These are phyloP conservation scores for Sequoiadendron giganteum DNA, from an alignment of 75 land plant species.

Conservation along the genomic window DNA sequence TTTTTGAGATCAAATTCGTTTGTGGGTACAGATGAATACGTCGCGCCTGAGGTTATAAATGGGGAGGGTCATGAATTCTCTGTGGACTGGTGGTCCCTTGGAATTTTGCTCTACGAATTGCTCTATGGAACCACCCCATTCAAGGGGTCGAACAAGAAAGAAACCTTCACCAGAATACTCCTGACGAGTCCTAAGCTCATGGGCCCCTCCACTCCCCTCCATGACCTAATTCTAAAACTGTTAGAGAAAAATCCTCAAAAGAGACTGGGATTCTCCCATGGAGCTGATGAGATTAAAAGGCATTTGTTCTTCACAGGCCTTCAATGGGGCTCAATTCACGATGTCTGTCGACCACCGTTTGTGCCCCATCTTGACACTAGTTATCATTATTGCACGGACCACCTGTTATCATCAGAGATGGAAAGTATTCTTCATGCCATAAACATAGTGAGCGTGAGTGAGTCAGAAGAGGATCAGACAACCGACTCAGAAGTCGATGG, in stretches of 20 bases:
- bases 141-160: conserved; percentile 24
- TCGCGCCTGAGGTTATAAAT: conserved; percentile 24
- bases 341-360: conserved; percentile 64
- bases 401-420: background rate
- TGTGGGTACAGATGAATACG: conserved; percentile 37
- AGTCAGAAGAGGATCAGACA: background rate
- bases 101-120: conserved; percentile 28
- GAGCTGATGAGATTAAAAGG: conserved; percentile 63
- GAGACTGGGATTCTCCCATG: conserved; percentile 51
- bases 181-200: conserved; percentile 3
- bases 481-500: background rate
- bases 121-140: conserved; percentile 28
- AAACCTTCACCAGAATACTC: conserved; percentile 18
- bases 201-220: conserved; percentile 13
- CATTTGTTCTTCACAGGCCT: conserved; percentile 69
- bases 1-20: conserved; percentile 40
- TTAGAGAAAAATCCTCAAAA: conserved; percentile 60
- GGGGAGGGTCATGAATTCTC: conserved; percentile 22
- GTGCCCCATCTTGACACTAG: conserved; percentile 18
- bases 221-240: conserved; percentile 51
- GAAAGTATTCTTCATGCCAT: background rate
- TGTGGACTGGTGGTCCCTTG: conserved; percentile 33
- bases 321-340: conserved; percentile 52
- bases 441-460: background rate
- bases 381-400: too few species aligned